Evolutionary conservation across 1,284 basidiomycete species (phyloP), one percentile per base, ranked within the genome.

Genomic region (Tylopilus sp.): DNA sequence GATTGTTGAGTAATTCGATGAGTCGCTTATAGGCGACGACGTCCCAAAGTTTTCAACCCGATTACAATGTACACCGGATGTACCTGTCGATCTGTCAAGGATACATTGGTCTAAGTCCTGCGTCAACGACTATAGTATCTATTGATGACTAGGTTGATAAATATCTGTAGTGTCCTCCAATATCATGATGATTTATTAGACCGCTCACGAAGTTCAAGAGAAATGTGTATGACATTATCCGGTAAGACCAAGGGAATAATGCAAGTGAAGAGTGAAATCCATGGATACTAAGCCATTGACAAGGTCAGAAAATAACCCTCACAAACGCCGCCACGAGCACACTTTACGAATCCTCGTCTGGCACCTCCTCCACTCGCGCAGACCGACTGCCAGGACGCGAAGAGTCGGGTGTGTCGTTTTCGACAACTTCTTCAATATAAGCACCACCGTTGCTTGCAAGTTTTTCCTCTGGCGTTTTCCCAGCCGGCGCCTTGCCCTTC

Each of bases 341-440:
- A 7, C 13, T 25, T 67, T 28, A 66, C 43, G 61, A 68, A 61
- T 83, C 82, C 57, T 83, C 80, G 46, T 83, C 81, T 44, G 77
- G 76, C 0, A 81, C 81, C 56, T 85, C 83, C 62, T 84, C 82
- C 44, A 85, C 74, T 25, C 76, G 77, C 8, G 83, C 82, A 51
- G 74, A 72, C 45, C 85, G 77, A 63, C 82, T 85, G 10, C 72
- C 76, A n/a, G 86, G 81, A 41, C 83, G 76, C 10, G 84, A 85
- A 31, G 71, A 72, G 13, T 74, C 78, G 1, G 80, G 81, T 1
- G 68, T 54, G 5, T 69, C 70, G 28, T 81, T 56, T 0, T 67
- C 82, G 0, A 67, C 76, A 4, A 80, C 76, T 59, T 85, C 85
- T 57, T 85, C 83, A 55, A 83, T 78, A 43, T 66, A 77, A 9